phyloP scores from a whole-genome alignment of 2,329 filamentous ascomycete genomes.

The Cercospora sp. region DNA sequence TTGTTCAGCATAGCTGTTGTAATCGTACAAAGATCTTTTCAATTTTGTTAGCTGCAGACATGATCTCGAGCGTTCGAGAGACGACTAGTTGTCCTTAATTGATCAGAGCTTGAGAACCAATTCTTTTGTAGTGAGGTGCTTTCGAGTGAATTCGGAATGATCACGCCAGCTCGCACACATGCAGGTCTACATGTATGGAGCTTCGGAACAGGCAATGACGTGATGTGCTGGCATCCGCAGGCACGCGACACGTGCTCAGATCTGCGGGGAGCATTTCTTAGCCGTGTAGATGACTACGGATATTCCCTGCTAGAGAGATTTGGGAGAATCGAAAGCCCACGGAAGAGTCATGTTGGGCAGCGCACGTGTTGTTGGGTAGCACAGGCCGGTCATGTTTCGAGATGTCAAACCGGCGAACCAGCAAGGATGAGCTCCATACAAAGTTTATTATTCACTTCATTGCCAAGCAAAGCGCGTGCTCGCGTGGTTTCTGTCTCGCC shows the following conservation, averaged over 20 bases:
- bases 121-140: not conserved
- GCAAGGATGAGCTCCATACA: not conserved
- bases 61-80: not conserved
- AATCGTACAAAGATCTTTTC: constrained; percentile 39
- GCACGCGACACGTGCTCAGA: not conserved
- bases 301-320: not conserved
- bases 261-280: not conserved
- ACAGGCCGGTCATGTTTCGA: not conserved
- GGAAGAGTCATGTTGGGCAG: not conserved
- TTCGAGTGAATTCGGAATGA: not conserved
- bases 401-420: not conserved
- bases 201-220: not conserved
- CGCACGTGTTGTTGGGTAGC: not conserved
- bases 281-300: not conserved
- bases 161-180: not conserved
- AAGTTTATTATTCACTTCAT: constrained; percentile 1
- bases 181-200: not conserved
- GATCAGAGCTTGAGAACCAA: not conserved
- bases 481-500: not conserved
- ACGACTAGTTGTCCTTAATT: not conserved
- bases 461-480: not conserved
- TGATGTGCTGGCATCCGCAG: not conserved
- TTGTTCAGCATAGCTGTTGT: not conserved
- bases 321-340: not conserved
- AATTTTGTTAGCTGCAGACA: constrained; percentile 25